Evolutionary conservation across 805 yeast species (phyloP), one percentile per base, ranked within the genome.

Genomic region (Starmera amethionina): DNA sequence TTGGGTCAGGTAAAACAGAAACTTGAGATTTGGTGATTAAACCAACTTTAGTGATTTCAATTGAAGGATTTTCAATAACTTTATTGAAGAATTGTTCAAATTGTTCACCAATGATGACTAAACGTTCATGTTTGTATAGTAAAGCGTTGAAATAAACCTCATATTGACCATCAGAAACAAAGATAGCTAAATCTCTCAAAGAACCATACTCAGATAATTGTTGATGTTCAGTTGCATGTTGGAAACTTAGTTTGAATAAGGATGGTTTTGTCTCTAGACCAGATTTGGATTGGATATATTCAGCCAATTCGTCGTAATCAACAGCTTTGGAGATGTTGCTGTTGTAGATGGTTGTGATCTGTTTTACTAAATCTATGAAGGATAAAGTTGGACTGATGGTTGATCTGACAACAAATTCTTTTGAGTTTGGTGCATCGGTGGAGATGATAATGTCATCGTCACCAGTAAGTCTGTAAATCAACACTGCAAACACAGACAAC

Each of bases 381-480:
- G 78, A 54, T 54, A 67, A 55, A 8, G 65, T 60, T 30, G 84
- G 76, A 39, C 75, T 72, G 33, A 87, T 64, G 30, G 65, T 65
- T 35, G 83, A 64, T 52, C 96, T 71, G 25, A 86, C 56, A 14
- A 85, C 78, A 47, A 79, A 73, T 25, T 76, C 76, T 39, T 65
- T 62, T 22, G 44, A 34, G 6, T 60, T 59, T 3, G 62, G 49
- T 22, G 72, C 59, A 49, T 81, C 77, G 0, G 88, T 78, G n/a
- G 89, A 88, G 45, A 90, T 64, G n/a, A 82, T 79, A 38, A 93
- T 79, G 52, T 90, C 97, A 48, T 90, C 97, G 58, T 90, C 97
- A 19, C 97, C 97, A 2, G 96, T 82, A 36, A 86, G 66, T 55
- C 97, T 71, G 60, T 74, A 81, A 32, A 86, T 70, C 42, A 90